Evolutionary conservation across 441 rosid genomes (phyloP).

Genomic region (Populus hybrid): DNA sequence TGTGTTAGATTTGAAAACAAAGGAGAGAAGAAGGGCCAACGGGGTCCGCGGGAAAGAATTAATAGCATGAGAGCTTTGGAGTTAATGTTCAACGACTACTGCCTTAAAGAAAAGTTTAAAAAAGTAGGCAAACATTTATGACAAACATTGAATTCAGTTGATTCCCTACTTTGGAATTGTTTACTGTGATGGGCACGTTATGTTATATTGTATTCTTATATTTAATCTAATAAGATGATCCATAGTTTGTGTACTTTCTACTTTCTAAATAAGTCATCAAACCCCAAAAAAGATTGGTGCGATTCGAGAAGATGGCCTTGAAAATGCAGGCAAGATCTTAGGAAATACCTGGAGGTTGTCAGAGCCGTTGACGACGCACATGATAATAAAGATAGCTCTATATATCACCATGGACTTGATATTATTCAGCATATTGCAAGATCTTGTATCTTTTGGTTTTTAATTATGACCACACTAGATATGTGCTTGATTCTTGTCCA

Average conservation of each 20-base stretch:
- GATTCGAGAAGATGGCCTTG: not conserved
- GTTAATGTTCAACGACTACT: conserved; percentile 16
- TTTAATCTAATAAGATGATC: not conserved
- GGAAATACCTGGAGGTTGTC: conserved; percentile 5
- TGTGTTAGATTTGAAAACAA: not conserved
- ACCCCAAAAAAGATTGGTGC: not conserved
- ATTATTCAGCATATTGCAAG: not conserved
- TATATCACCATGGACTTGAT: not conserved
- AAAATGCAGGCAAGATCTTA: not conserved
- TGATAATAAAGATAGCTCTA: too few species aligned
- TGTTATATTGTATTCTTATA: not conserved
- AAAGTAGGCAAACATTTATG: conserved; percentile 16
- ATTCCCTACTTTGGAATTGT: not conserved
- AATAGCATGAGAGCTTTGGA: not conserved
- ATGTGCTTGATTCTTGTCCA: not conserved
- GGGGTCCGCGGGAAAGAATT: conserved; percentile 16
- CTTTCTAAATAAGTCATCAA: not conserved
- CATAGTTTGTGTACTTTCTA: not conserved
- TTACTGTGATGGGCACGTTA: not conserved
- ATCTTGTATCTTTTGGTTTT: not conserved
- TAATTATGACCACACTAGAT: not conserved
- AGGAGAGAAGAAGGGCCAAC: conserved; percentile 8
- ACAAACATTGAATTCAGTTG: not conserved
- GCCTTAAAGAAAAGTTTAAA: not conserved
- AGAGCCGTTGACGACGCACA: not conserved